Percentiles rank a stretch among this genome's conserved stretches.
phyloP scores from a whole-genome alignment of 1,284 basidiomycete species.

The Pisolithus thermaeus region DNA sequence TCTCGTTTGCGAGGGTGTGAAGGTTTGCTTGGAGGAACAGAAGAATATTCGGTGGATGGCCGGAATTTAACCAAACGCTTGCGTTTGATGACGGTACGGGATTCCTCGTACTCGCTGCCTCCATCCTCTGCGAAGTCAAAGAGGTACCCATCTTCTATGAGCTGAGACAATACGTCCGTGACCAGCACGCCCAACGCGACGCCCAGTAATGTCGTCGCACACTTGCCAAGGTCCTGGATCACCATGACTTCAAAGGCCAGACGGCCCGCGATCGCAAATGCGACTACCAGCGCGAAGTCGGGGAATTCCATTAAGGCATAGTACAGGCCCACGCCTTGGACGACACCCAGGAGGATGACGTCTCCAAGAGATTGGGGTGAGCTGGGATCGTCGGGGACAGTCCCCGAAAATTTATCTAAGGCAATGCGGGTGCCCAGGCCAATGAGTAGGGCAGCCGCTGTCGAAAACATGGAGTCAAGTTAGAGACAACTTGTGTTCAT shows the following conservation, averaged over 20 bases:
- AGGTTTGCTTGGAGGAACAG: constrained; percentile 15
- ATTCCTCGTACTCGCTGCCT: constrained; percentile 16
- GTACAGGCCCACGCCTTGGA: constrained; percentile 70
- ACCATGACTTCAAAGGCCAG: constrained; percentile 54
- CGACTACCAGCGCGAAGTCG: constrained; percentile 49
- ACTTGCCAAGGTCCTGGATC: constrained; percentile 45
- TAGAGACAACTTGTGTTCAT: constrained; percentile 18
- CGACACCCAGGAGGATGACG: constrained; percentile 60
- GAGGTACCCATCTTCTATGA: constrained; percentile 43
- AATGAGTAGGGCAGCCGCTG: constrained; percentile 39
- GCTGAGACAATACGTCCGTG: constrained; percentile 60
- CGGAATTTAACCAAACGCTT: constrained; percentile 30
- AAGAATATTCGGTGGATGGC: constrained; percentile 21
- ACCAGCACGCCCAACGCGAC: constrained; percentile 57
- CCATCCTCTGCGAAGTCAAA: constrained; percentile 19
- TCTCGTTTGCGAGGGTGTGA: constrained; percentile 26
- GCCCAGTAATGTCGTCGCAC: constrained; percentile 54
- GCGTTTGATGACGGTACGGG: constrained; percentile 17
- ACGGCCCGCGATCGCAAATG: constrained; percentile 51
- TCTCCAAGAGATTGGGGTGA: constrained; percentile 43
- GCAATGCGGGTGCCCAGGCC: constrained; percentile 65
- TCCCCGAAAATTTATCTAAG: constrained; percentile 48
- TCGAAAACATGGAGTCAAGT: constrained; percentile 35
- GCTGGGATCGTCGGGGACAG: constrained; percentile 31
- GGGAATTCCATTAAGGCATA: constrained; percentile 52